phyloP scores from a whole-genome alignment of 768 basidiomycete genomes.

The Cyclocybe cylindracea region DNA sequence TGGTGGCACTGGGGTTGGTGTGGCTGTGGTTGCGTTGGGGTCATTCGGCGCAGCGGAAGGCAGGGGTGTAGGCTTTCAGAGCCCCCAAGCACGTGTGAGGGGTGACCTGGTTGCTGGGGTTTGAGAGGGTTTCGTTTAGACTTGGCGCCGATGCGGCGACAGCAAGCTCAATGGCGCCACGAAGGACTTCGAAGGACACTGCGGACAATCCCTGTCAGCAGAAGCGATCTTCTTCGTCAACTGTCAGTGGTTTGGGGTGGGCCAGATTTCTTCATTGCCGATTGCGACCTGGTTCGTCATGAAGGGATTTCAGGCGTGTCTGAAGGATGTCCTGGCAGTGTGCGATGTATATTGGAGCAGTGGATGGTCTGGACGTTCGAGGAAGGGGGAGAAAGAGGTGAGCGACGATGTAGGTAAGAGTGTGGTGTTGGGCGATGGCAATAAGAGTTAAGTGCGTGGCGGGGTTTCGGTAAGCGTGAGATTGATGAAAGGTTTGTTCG shows the following conservation, averaged over 20 bases:
- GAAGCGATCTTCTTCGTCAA: constrained; percentile 81
- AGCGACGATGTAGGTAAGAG: constrained; percentile 62
- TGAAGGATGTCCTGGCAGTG: constrained; percentile 75
- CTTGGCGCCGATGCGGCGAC: constrained; percentile 28
- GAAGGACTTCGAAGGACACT: too few relatives aligned
- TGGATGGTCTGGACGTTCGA: constrained; percentile 64
- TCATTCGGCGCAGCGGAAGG: constrained; percentile 30
- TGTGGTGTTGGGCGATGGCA: constrained; percentile 86
- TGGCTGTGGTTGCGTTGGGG: constrained; percentile 20
- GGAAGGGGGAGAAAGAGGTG: constrained; percentile 32
- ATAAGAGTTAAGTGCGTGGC: constrained; percentile 58
- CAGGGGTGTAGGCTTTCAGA: constrained; percentile 68
- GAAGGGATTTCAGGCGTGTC: constrained; percentile 59
- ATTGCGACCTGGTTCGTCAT: constrained; percentile 28
- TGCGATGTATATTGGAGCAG: constrained; percentile 74
- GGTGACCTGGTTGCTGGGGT: constrained; percentile 47
- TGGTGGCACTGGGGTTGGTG: constrained; percentile 16
- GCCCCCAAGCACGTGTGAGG: constrained; percentile 76
- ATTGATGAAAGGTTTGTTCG: constrained; percentile 61
- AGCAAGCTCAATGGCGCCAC: constrained; percentile 76
- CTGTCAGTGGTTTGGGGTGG: constrained; percentile 57
- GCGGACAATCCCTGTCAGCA: constrained; percentile 81
- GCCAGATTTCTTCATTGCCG: constrained; percentile 51
- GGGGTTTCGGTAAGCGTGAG: constrained; percentile 61
- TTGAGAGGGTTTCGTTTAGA: constrained; percentile 34